Base-by-base conservation (phyloP, 768 basidiomycete genomes). In the Termitomyces sp. region DNA sequence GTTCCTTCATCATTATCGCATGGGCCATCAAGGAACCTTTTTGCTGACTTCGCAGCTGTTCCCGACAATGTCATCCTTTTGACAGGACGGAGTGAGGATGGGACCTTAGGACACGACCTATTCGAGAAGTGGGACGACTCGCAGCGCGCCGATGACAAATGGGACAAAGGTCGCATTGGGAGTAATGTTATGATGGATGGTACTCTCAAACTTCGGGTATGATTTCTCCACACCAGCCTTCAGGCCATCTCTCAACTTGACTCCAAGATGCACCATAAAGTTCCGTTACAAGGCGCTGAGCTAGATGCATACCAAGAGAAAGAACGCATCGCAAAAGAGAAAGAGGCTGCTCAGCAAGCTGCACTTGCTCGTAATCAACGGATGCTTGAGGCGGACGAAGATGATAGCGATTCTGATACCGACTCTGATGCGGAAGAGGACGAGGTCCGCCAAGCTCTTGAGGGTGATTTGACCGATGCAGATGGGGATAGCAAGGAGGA, bases 301-400 rank as follows among this genome's bases (percentile, higher is more conserved):
- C 78, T 99, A 16, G 94, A 95, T 61, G 83, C 79, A 13, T 84
- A 87, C 69, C 78, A 90, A 42, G 84, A 84, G 53, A 88, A 85
- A 61, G 90, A 96, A 67, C 85, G 86, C 18, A 77, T 78, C 3
- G 83, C 76, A 26, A 89, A 86, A 66, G 94, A 97, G 67, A 88
- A 87, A 63, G 90, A 91, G 64, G 90, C 87, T 0, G 92, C 90
- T 0, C 86, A 92, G 47, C 88, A 93, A 72, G 94, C 92, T 4
- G 87, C 87, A 0, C 75, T 90, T 50, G 90, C 82, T 16, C 86
- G 94, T 34, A 88, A 86, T 53, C 90, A 92, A 64, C 84, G 90
- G 34, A 87, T 97, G 78, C 81, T 97, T 22, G 94, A 98, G 74
- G 96, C 95, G 0, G 94, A 96, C 67, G 94, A 94, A 67, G 94